Evolutionary conservation across 352 stramenopile species (phyloP).

Genomic region (Pythium insidiosum): DNA sequence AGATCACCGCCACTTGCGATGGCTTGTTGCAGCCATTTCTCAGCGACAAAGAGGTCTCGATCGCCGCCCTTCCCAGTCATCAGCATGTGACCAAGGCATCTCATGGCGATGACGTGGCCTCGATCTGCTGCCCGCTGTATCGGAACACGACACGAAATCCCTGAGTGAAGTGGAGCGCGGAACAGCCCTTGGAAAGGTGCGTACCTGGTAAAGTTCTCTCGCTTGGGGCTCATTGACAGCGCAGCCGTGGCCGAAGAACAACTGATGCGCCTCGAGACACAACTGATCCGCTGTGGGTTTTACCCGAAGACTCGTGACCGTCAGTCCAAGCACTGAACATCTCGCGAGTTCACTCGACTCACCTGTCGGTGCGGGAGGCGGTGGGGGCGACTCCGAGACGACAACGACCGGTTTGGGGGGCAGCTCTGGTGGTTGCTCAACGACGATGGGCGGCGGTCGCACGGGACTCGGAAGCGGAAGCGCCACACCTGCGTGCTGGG

Average conservation of each 20-base stretch:
- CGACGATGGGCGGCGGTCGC: constrained; percentile 6
- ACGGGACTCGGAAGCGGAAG: constrained; percentile 38
- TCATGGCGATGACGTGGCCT: constrained; percentile 32
- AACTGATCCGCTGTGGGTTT: constrained; percentile 18
- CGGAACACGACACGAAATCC: background rate
- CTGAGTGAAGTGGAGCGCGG: no score
- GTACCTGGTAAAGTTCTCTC: constrained; percentile 47
- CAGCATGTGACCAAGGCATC: constrained; percentile 60
- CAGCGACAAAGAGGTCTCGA: constrained; percentile 41
- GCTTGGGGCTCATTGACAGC: constrained; percentile 29
- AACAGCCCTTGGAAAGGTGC: no score
- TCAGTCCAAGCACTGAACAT: no score
- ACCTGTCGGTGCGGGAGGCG: no score
- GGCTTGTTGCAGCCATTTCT: constrained; percentile 42
- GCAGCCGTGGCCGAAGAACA: constrained; percentile 54
- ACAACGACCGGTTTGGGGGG: constrained; percentile 5
- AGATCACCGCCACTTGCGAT: constrained; percentile 23
- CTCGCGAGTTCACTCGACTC: no score
- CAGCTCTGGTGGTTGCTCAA: no score
- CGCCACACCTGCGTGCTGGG: constrained; percentile 33
- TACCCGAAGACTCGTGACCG: no score
- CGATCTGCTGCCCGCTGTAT: constrained; percentile 41
- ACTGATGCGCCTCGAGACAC: constrained; percentile 51
- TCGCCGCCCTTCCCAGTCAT: constrained; percentile 33
- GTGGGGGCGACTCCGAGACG: no score